Percentiles rank a stretch among this genome's conserved stretches.
phyloP scores from a whole-genome alignment of 2,329 filamentous ascomycete genomes.

The Blastomyces silverae region DNA sequence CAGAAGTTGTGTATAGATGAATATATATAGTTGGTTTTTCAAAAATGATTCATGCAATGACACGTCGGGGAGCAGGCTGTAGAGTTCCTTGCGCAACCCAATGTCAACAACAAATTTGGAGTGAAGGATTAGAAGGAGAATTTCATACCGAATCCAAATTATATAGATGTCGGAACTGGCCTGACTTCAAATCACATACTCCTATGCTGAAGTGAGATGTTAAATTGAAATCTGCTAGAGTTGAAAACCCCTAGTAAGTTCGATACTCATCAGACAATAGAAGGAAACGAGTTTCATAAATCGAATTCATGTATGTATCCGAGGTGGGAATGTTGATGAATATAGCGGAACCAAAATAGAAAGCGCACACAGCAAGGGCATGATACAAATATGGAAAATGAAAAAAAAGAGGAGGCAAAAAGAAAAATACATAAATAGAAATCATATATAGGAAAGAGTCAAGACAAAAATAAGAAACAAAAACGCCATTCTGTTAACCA shows the following conservation, averaged over 20 bases:
- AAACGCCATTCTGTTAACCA: conserved; percentile 7
- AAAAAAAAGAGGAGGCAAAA: not conserved
- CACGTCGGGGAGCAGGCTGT: too few relatives aligned
- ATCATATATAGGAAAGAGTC: not conserved
- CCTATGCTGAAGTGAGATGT: not conserved
- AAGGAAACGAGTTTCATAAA: not conserved
- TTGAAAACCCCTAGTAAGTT: not conserved
- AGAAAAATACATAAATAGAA: not conserved
- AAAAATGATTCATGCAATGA: too few relatives aligned
- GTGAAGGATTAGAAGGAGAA: too few relatives aligned
- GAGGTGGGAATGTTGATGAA: not conserved
- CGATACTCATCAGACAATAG: not conserved
- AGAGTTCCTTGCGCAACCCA: too few relatives aligned
- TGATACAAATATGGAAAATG: not conserved
- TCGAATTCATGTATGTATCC: conserved; percentile 4
- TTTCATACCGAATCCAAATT: not conserved
- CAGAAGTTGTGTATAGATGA: too few relatives aligned
- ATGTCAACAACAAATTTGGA: too few relatives aligned
- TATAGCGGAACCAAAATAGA: not conserved
- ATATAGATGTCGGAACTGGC: not conserved
- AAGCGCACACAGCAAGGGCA: not conserved
- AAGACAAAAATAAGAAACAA: not conserved
- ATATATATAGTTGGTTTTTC: too few relatives aligned
- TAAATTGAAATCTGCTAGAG: not conserved
- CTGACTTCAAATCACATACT: not conserved